phyloP scores from a whole-genome alignment of 2,329 filamentous ascomycete species.

The Canariomyces notabilis region DNA sequence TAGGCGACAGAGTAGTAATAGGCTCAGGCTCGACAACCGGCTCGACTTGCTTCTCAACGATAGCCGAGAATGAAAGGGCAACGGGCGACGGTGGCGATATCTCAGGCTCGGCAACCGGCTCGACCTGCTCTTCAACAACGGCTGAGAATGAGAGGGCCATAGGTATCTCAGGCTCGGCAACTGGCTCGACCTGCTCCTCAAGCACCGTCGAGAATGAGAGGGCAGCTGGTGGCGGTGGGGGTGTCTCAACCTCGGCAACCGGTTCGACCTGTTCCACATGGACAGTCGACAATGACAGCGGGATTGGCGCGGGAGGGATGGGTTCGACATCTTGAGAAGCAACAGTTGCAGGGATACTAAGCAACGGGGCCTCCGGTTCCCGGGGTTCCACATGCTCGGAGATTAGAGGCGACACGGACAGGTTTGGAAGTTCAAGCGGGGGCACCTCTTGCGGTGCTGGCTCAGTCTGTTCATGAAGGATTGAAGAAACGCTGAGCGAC shows the following conservation, averaged over 20 bases:
- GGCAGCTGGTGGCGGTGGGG: constrained; percentile 13
- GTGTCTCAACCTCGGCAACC: constrained; percentile 20
- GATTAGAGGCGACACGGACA: constrained; percentile 11
- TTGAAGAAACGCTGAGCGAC: constrained; percentile 29
- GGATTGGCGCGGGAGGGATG: constrained; percentile 14
- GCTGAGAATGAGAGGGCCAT: constrained; percentile 9
- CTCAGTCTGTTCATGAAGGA: constrained; percentile 24
- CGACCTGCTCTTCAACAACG: constrained; percentile 20
- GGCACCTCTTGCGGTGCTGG: constrained; percentile 10
- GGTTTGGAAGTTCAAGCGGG: constrained; percentile 3
- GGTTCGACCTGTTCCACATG: constrained; percentile 24
- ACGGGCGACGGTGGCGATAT: constrained; percentile 23
- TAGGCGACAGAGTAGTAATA: no score
- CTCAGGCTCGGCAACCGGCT: constrained; percentile 28
- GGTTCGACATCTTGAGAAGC: constrained; percentile 21
- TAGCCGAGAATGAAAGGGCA: constrained; percentile 7
- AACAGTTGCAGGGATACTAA: constrained; percentile 17
- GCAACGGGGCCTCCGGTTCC: constrained; percentile 13
- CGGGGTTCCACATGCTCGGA: constrained; percentile 22
- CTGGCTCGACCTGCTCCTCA: constrained; percentile 19
- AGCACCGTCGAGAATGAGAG: constrained; percentile 13
- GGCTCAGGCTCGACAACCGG: constrained; percentile 19
- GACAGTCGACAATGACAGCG: constrained; percentile 19
- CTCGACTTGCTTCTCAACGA: constrained; percentile 22
- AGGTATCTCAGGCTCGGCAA: constrained; percentile 28